phyloP scores from a whole-genome alignment of 2,329 filamentous ascomycete species.

The Penicillium sp. region DNA sequence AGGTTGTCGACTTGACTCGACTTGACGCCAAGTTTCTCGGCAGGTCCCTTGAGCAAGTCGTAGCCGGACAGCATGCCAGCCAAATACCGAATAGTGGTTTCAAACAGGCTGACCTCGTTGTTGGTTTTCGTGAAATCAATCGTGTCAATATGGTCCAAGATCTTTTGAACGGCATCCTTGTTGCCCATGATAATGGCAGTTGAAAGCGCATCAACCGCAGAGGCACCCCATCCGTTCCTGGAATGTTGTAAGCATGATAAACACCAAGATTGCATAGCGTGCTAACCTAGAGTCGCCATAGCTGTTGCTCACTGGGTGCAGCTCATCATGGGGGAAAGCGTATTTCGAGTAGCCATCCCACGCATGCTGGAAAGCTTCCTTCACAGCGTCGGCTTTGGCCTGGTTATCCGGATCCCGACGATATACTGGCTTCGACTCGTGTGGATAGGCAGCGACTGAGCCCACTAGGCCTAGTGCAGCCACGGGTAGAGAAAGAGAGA shows the following conservation, averaged over 20 bases:
- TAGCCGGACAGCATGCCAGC: constrained; percentile 75
- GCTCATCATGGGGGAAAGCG: constrained; percentile 76
- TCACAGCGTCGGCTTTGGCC: constrained; percentile 60
- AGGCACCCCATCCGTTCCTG: constrained; percentile 84
- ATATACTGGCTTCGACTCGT: constrained; percentile 15
- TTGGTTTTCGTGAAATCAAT: constrained; percentile 70
- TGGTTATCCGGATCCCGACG: constrained; percentile 13
- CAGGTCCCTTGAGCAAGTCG: constrained; percentile 68
- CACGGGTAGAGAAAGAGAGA: constrained; percentile 27
- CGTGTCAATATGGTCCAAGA: constrained; percentile 68
- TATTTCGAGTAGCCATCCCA: constrained; percentile 74
- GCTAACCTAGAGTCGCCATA: constrained; percentile 69
- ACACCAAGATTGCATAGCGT: neutral
- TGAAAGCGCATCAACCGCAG: constrained; percentile 75
- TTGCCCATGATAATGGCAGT: constrained; percentile 79
- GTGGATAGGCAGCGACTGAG: constrained; percentile 24
- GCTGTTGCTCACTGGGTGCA: constrained; percentile 67
- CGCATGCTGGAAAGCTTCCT: constrained; percentile 67
- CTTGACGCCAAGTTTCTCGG: constrained; percentile 53
- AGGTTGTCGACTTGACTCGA: constrained; percentile 57
- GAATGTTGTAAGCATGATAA: neutral
- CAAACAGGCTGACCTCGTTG: constrained; percentile 72
- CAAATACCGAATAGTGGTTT: constrained; percentile 87
- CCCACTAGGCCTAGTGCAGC: constrained; percentile 25
- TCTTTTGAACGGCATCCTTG: constrained; percentile 65